Conservation (phyloP, 345 rosid species). For the Eucalyptus pauciflora region DNA sequence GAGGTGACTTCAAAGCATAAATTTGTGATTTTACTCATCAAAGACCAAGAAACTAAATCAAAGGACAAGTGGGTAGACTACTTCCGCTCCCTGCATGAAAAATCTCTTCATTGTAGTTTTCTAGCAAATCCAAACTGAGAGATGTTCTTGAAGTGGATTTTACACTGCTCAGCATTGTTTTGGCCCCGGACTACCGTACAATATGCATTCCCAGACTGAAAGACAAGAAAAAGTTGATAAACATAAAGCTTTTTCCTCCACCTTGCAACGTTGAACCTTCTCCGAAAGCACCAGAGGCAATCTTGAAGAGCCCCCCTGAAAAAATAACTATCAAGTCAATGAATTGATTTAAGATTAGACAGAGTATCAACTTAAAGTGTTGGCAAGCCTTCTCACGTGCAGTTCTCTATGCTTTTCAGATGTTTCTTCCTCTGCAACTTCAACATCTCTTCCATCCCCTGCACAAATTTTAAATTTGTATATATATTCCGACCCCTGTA, state of each 20-base stretch:
- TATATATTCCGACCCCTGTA: background rate
- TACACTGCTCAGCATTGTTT: background rate
- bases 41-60: background rate
- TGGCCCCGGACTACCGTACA: background rate
- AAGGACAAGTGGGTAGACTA: background rate
- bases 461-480: constrained; percentile 2
- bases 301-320: constrained; percentile 63
- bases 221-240: background rate
- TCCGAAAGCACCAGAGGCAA: constrained; percentile 87
- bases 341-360: constrained; percentile 5
- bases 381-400: constrained; percentile 32
- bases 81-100: background rate
- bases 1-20: background rate
- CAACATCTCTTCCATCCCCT: constrained; percentile 36
- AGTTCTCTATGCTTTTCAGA: constrained; percentile 35
- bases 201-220: background rate
- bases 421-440: constrained; percentile 32
- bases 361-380: background rate
- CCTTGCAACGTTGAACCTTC: constrained; percentile 87
- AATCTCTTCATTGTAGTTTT: background rate
- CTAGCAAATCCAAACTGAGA: background rate
- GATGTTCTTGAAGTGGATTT: background rate
- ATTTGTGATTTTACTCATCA: background rate
- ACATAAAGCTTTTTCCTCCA: background rate
- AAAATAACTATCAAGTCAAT: background rate